These are phyloP conservation scores for Trypanosoma scelopori DNA, from an alignment of 208 protist species.

Conservation along the genomic window DNA sequence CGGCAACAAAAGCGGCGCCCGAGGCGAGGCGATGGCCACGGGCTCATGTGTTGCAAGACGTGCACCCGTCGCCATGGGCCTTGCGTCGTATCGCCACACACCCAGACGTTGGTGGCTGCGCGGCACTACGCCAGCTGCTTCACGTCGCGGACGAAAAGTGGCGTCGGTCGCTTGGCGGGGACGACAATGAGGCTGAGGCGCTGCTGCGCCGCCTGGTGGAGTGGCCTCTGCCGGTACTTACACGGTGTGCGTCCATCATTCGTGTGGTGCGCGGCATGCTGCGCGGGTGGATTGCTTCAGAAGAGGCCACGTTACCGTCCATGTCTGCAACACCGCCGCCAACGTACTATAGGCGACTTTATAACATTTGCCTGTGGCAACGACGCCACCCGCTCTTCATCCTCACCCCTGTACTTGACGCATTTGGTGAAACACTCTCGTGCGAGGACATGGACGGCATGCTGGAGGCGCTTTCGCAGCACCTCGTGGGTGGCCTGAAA, in stretches of 20 bases:
- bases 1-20: too few species aligned
- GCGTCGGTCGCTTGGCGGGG: background rate
- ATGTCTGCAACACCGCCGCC: background rate
- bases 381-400: conserved; percentile 62
- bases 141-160: conserved; percentile 18
- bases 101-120: background rate
- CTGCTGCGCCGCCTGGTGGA: conserved; percentile 6
- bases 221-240: conserved; percentile 17
- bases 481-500: conserved; percentile 28
- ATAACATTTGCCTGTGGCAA: conserved; percentile 76
- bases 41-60: too few species aligned
- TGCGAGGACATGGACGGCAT: conserved; percentile 38
- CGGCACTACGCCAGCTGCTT: conserved; percentile 12
- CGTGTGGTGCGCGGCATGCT: conserved; percentile 2
- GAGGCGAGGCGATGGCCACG: too few species aligned
- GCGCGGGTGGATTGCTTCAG: conserved; percentile 2
- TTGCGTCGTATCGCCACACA: conserved; percentile 13
- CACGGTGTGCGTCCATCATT: conserved; percentile 3
- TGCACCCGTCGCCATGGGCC: conserved; percentile 1
- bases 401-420: conserved; percentile 35
- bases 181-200: conserved; percentile 3
- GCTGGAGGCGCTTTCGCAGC: conserved; percentile 45
- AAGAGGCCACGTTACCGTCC: background rate
- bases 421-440: conserved; percentile 14
- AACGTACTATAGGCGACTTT: conserved; percentile 37